phyloP scores from a whole-genome alignment of 2,329 filamentous ascomycete species.

The Ceratocystis huliohia region DNA sequence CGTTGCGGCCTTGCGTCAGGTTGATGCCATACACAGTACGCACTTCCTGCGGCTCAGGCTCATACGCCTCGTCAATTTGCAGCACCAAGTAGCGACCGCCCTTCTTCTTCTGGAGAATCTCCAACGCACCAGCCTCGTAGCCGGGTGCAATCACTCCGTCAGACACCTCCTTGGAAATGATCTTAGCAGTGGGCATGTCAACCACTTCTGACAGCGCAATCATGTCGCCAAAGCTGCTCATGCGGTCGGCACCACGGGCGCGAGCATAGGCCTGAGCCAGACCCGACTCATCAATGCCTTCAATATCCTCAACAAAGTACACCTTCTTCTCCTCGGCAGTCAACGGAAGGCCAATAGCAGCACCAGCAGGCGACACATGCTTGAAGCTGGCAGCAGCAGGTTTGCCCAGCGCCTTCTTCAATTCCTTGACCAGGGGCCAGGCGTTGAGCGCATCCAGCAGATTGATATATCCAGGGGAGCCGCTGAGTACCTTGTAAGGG shows the following conservation, averaged over 20 bases:
- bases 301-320: constrained; percentile 95
- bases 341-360: constrained; percentile 81
- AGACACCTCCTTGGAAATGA: constrained; percentile 95
- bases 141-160: constrained; percentile 90
- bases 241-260: constrained; percentile 88
- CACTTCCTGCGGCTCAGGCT: constrained; percentile 66
- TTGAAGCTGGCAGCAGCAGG: constrained; percentile 97
- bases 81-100: constrained; percentile 92
- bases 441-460: constrained; percentile 90
- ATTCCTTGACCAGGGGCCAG: constrained; percentile 93
- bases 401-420: constrained; percentile 74
- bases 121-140: constrained; percentile 73
- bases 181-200: constrained; percentile 86
- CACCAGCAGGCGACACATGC: constrained; percentile 93
- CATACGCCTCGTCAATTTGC: constrained; percentile 82
- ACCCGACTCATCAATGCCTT: constrained; percentile 69
- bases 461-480: constrained; percentile 93
- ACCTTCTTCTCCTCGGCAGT: constrained; percentile 84
- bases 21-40: constrained; percentile 84
- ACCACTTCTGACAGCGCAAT: constrained; percentile 86
- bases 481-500: constrained; percentile 88
- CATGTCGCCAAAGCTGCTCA: constrained; percentile 97
- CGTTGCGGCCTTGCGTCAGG: constrained; percentile 84
- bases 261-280: constrained; percentile 93
- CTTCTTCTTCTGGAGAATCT: constrained; percentile 95